Percentiles rank a stretch among this genome's conserved stretches.
Conservation (phyloP, 164 flowering plant genomes). For the Chloranthus sessilifolius region DNA sequence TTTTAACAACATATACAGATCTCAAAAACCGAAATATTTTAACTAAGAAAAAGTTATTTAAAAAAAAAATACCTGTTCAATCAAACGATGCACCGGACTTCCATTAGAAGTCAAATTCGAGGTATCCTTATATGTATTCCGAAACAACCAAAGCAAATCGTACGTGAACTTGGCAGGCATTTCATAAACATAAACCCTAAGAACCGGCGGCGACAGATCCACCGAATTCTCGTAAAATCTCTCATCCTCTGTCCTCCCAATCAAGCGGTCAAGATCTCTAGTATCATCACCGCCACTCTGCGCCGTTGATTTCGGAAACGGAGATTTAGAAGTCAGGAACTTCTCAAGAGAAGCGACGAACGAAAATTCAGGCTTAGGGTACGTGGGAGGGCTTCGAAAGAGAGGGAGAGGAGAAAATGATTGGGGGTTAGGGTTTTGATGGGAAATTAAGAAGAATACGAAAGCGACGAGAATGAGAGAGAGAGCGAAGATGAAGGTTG, state of each 20-base stretch:
- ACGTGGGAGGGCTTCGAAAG: constrained; percentile 14
- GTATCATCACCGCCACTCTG: constrained; percentile 10
- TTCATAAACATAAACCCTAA: constrained; percentile 84
- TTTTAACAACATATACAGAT: too few relatives aligned
- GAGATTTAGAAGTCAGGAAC: constrained; percentile 37
- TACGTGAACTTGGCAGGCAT: constrained; percentile 91
- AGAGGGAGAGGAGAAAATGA: not conserved
- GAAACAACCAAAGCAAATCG: constrained; percentile 80
- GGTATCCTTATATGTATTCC: constrained; percentile 66
- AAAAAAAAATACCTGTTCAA: constrained; percentile 65
- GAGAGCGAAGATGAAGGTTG: constrained; percentile 21
- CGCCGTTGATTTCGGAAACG: constrained; percentile 11
- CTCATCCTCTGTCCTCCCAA: constrained; percentile 42
- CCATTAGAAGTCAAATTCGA: constrained; percentile 91
- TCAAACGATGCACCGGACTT: constrained; percentile 94
- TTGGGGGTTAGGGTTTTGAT: not conserved
- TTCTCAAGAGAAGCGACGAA: constrained; percentile 71
- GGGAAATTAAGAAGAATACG: constrained; percentile 13
- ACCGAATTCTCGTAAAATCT: constrained; percentile 30
- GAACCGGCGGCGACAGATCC: constrained; percentile 22
- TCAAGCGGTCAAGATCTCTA: constrained; percentile 39
- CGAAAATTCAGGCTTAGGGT: constrained; percentile 37
- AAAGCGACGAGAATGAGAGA: constrained; percentile 13
- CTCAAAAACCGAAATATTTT: too few relatives aligned
- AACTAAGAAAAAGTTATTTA: not conserved